These are phyloP conservation scores for Wickerhamiella parazyma DNA, from an alignment of 805 yeast species.

Conservation along the genomic window DNA sequence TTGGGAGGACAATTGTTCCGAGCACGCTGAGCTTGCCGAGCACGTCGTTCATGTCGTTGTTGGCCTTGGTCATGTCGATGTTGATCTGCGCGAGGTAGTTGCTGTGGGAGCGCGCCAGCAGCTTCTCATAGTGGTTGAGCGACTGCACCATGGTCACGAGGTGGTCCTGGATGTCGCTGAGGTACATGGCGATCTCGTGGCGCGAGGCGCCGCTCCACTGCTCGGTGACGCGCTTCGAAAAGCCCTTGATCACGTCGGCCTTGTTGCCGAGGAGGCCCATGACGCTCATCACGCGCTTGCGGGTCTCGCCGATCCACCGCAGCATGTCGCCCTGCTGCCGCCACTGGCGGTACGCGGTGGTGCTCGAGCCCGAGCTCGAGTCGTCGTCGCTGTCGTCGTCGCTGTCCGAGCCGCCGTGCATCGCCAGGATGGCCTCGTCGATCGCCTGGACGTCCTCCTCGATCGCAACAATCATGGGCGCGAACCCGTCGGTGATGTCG, in stretches of 20 bases:
- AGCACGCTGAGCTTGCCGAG: constrained; percentile 82
- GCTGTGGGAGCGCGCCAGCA: constrained; percentile 87
- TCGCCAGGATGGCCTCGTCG: constrained; percentile 75
- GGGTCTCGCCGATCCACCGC: constrained; percentile 85
- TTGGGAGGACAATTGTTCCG: constrained; percentile 90
- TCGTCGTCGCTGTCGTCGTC: constrained; percentile 31
- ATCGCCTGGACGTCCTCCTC: constrained; percentile 92
- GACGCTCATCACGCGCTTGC: constrained; percentile 87
- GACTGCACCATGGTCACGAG: constrained; percentile 95
- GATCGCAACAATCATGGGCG: constrained; percentile 87
- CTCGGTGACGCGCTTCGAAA: constrained; percentile 80
- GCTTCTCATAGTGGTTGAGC: constrained; percentile 84
- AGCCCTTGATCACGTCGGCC: constrained; percentile 96
- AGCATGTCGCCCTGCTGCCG: constrained; percentile 88
- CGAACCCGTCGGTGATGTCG: constrained; percentile 94
- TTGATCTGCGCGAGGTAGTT: constrained; percentile 93
- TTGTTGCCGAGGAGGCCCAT: constrained; percentile 74
- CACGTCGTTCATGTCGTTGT: constrained; percentile 93
- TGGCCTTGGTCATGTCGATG: constrained; percentile 93
- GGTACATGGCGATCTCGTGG: constrained; percentile 81
- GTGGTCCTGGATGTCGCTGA: constrained; percentile 97
- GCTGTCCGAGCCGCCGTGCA: constrained; percentile 58
- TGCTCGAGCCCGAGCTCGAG: constrained; percentile 23
- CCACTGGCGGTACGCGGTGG: constrained; percentile 52
- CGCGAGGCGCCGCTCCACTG: constrained; percentile 68